Evolutionary conservation across 2,329 filamentous ascomycete species (phyloP).

Genomic region (Tolypocladium inflatum): DNA sequence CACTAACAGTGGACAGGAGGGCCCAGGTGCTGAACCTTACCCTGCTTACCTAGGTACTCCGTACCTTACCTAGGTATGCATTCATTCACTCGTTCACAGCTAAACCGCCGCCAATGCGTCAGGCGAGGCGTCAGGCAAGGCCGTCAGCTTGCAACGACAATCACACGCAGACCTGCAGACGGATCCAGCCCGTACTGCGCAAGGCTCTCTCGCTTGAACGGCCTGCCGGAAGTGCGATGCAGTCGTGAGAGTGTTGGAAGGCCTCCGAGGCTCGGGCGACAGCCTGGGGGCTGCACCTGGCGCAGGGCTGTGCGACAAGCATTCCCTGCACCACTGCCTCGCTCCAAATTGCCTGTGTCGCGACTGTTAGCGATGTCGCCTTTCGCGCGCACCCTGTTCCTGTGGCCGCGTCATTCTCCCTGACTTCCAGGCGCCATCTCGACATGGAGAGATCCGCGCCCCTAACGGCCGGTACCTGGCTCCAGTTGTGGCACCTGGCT

Average conservation of each 20-base stretch:
- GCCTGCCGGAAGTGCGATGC: not conserved
- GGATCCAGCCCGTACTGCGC: not conserved
- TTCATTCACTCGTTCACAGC: no score
- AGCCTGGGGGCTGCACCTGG: not conserved
- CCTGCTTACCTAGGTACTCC: no score
- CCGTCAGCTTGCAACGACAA: not conserved
- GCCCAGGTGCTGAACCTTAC: not conserved
- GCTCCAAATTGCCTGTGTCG: not conserved
- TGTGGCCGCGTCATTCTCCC: no score
- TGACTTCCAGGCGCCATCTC: no score
- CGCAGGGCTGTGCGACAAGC: not conserved
- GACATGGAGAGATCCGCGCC: not conserved
- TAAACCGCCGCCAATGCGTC: not conserved
- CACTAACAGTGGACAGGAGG: no score
- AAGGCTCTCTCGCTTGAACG: not conserved
- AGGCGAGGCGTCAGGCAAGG: no score
- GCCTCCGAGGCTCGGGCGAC: not conserved
- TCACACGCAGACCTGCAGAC: not conserved
- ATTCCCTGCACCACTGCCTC: not conserved
- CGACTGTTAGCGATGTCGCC: not conserved
- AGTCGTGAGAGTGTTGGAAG: no score
- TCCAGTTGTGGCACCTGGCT: not conserved
- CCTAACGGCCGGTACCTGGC: not conserved
- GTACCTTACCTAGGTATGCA: no score
- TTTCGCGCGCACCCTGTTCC: not conserved